Evolutionary conservation across 805 yeast species (phyloP), one percentile per base, ranked within the genome.

Genomic region (Metschnikowia colocasiae): DNA sequence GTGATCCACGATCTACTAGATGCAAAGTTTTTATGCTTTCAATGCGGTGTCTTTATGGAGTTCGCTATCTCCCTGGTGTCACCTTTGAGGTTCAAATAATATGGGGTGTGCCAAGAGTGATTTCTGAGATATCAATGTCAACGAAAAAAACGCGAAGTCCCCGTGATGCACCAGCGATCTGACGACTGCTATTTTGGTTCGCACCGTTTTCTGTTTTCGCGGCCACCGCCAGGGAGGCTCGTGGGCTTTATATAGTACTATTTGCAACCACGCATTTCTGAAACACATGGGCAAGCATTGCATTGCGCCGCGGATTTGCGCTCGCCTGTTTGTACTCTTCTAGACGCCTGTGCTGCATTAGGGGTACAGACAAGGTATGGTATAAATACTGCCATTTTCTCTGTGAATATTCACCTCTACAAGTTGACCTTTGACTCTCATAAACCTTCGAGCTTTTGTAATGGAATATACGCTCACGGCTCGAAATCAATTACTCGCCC

Each of bases 191-290:
- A 22, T 23, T 35, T 35, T 26, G 12, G 32, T 26, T 26, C 33
- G 32, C 32, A n/a, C 41, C 41, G 41, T 38, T 39, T 27, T 13
- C 25, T 27, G 16, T 16, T 27, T 29, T 30, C 42, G 40, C 40
- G 40, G 40, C 16, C 26, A 22, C 37, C 16, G 15, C 6, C 23
- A 23, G 23, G 32, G 32, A 13, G 4, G 13, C 8, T n/a, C n/a
- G n/a, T n/a, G 15, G 23, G 18, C 31, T 37, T 26, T 27, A 27
- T 38, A 18, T 18, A 27, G 9, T 19, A 13, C 16, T 6, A 18
- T 38, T 38, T 38, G 42, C 42, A 38, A 38, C 42, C 33, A 22
- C n/a, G 39, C 39, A 38, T 29, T 26, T 38, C 27, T 38, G 42
- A 38, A 19, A 19, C 42, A 38, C 20, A 6, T 15, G 10, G 31